These are phyloP conservation scores for Thelonectria olida DNA, from an alignment of 2,329 filamentous ascomycete species.

Conservation along the genomic window DNA sequence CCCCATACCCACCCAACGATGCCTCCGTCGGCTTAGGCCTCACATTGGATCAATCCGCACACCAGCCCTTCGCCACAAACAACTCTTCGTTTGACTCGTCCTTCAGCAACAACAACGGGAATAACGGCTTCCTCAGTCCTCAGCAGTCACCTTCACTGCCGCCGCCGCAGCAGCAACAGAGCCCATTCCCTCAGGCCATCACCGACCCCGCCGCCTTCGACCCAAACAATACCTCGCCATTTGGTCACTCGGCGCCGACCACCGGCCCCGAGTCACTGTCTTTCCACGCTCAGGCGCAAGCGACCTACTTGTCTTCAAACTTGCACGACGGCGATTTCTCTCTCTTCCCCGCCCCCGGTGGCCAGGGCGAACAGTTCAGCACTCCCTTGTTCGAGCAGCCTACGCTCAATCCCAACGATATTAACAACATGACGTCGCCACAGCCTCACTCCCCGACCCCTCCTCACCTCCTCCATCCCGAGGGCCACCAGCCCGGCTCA, in stretches of 20 bases:
- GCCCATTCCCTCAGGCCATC: conserved; percentile 42
- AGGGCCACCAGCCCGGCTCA: conserved; percentile 56
- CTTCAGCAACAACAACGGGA: conserved; percentile 45
- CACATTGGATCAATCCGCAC: conserved; percentile 60
- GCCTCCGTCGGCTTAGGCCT: conserved; percentile 65
- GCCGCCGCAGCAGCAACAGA: conserved; percentile 45
- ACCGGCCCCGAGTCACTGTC: conserved; percentile 48
- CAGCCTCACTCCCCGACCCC: conserved; percentile 66
- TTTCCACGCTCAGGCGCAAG: conserved; percentile 54
- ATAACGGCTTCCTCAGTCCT: conserved; percentile 60
- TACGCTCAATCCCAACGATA: conserved; percentile 55
- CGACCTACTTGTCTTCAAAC: conserved; percentile 59
- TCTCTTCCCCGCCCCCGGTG: conserved; percentile 67
- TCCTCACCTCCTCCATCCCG: conserved; percentile 63
- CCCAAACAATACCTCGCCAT: conserved; percentile 50
- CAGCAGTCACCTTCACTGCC: conserved; percentile 51
- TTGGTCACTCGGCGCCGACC: conserved; percentile 53
- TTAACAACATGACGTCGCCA: conserved; percentile 64
- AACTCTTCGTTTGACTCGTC: conserved; percentile 54
- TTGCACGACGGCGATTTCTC: conserved; percentile 69
- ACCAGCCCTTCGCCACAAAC: conserved; percentile 49
- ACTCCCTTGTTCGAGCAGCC: conserved; percentile 66
- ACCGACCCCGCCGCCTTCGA: conserved; percentile 52
- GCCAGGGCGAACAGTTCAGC: conserved; percentile 66
- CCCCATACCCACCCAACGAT: conserved; percentile 60